Evolutionary conservation across 768 basidiomycete species (phyloP).

Genomic region (Pleurotus djamor): DNA sequence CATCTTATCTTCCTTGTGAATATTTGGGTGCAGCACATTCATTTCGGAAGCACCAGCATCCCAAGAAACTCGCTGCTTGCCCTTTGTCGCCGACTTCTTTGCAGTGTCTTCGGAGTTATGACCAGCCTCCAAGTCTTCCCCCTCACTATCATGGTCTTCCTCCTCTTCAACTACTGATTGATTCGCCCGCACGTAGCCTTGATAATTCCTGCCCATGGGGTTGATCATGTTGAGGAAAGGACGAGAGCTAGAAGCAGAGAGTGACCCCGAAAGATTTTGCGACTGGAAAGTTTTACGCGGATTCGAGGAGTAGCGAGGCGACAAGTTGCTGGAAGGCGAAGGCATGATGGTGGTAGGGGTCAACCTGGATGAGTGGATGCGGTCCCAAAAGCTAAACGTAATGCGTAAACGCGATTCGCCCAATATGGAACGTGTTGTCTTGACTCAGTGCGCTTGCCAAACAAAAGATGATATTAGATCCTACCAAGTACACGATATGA

Average conservation of each 20-base stretch:
- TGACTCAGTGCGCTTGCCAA: not conserved
- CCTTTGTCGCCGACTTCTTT: slow-evolving; percentile 30
- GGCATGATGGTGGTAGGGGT: slow-evolving; percentile 18
- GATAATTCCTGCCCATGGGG: slow-evolving; percentile 70
- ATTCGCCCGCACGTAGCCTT: slow-evolving; percentile 73
- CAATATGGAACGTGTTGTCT: slow-evolving; percentile 8
- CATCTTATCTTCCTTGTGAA: slow-evolving; percentile 61
- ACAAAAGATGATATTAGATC: not conserved
- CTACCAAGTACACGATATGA: not conserved
- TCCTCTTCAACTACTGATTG: slow-evolving; percentile 75
- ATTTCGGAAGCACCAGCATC: slow-evolving; percentile 53
- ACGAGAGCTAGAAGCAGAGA: slow-evolving; percentile 54
- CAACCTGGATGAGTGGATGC: not conserved
- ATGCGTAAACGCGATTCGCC: not conserved
- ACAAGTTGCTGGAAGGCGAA: slow-evolving; percentile 20
- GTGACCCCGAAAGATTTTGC: slow-evolving; percentile 26
- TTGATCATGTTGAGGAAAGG: slow-evolving; percentile 84
- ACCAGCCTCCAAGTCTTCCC: slow-evolving; percentile 66
- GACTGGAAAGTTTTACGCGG: slow-evolving; percentile 32
- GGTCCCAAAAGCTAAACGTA: not conserved
- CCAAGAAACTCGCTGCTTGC: slow-evolving; percentile 59
- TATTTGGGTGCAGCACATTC: slow-evolving; percentile 66
- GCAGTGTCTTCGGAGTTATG: slow-evolving; percentile 25
- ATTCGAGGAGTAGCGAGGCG: slow-evolving; percentile 27
- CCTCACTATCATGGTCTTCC: slow-evolving; percentile 48